These are phyloP conservation scores for Coix lacrymajobi DNA, from an alignment of 176 grass and related monocot species.

Conservation along the genomic window DNA sequence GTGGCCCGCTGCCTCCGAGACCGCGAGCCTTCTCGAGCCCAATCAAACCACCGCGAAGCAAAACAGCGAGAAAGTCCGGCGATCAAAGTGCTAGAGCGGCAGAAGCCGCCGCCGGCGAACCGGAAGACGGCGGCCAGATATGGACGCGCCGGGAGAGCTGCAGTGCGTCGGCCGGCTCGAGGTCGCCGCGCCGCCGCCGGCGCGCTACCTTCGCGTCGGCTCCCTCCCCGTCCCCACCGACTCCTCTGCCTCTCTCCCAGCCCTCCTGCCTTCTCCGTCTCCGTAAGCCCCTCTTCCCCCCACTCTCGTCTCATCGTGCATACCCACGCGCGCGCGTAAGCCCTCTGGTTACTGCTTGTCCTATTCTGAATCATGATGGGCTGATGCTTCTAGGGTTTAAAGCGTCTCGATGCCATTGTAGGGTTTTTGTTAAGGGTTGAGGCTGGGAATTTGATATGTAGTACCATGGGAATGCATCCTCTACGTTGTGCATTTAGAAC, in stretches of 20 bases:
- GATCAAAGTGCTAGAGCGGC: slow-evolving; percentile 2
- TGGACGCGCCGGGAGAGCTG: slow-evolving; percentile 69
- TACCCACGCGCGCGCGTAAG: background rate
- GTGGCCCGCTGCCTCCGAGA: background rate
- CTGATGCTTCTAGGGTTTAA: slow-evolving; percentile 24
- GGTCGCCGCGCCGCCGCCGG: slow-evolving; percentile 69
- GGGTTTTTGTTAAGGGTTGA: background rate
- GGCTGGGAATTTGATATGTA: background rate
- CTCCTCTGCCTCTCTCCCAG: slow-evolving; percentile 59
- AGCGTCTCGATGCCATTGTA: background rate
- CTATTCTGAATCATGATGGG: background rate
- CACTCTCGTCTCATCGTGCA: background rate
- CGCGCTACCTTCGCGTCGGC: slow-evolving; percentile 77
- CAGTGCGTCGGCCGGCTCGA: slow-evolving; percentile 92
- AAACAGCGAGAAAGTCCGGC: background rate
- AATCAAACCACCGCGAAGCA: background rate
- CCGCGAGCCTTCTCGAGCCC: slow-evolving; percentile 5
- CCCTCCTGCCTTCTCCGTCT: slow-evolving; percentile 60
- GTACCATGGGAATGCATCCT: background rate
- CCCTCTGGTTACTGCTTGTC: slow-evolving; percentile 1
- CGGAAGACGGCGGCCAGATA: background rate
- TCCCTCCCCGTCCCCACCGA: slow-evolving; percentile 92
- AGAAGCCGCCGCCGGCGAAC: background rate
- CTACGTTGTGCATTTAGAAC: background rate
- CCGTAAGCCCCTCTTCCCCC: slow-evolving; percentile 34